Conservation (phyloP, 306 rosid genomes). For the Nissolia schottii region DNA sequence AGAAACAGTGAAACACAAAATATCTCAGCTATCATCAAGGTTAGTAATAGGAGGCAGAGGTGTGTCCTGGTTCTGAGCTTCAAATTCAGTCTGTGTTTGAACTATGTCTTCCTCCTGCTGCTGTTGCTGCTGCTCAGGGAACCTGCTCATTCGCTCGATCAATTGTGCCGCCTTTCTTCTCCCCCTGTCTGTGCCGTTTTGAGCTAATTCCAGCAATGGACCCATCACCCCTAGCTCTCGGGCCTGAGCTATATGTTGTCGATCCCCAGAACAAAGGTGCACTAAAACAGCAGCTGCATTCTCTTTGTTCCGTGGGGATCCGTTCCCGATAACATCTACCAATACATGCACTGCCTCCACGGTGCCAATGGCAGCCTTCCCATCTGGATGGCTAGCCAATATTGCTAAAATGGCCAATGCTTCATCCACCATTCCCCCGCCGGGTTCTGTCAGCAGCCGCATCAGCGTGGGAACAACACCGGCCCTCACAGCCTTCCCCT, state of each 20-base stretch:
- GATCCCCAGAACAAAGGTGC: slow-evolving; percentile 85
- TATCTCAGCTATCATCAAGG: slow-evolving; percentile 43
- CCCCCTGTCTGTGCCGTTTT: slow-evolving; percentile 88
- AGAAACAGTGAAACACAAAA: slow-evolving; percentile 16
- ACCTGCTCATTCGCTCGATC: slow-evolving; percentile 76
- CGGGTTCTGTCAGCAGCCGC: slow-evolving; percentile 78
- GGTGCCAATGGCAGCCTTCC: slow-evolving; percentile 75
- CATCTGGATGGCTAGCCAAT: slow-evolving; percentile 84
- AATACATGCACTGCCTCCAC: slow-evolving; percentile 80
- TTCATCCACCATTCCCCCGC: slow-evolving; percentile 96
- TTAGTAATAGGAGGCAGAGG: slow-evolving; percentile 35
- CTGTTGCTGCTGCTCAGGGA: slow-evolving; percentile 53
- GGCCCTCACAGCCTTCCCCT: slow-evolving; percentile 93
- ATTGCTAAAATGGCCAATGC: slow-evolving; percentile 95
- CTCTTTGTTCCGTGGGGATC: slow-evolving; percentile 95
- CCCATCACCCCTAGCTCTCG: slow-evolving; percentile 64
- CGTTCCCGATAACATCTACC: slow-evolving; percentile 76
- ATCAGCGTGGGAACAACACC: slow-evolving; percentile 89
- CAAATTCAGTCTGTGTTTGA: slow-evolving; percentile 44
- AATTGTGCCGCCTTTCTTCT: slow-evolving; percentile 91
- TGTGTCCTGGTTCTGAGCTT: slow-evolving; percentile 41
- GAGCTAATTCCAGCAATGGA: slow-evolving; percentile 70
- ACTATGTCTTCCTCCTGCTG: slow-evolving; percentile 30
- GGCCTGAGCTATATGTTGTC: slow-evolving; percentile 65
- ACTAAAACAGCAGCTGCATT: slow-evolving; percentile 93